Evolutionary conservation across 495 filamentous ascomycete genomes (phyloP), one percentile per base, ranked within the genome.

Genomic region (Penicillium canariense): DNA sequence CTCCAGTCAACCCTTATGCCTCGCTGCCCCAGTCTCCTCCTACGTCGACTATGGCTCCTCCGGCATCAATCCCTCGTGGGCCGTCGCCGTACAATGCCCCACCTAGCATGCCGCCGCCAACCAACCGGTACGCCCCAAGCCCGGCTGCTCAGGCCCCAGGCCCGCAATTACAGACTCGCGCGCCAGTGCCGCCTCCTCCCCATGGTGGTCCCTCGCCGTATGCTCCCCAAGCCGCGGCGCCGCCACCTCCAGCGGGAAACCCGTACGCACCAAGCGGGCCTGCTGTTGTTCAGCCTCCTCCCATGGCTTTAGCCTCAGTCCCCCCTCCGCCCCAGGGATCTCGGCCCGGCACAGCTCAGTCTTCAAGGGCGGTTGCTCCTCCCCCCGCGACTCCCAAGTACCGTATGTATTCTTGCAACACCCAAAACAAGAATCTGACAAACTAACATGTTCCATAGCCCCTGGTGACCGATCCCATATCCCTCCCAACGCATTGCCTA

Each of bases 401-500:
- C 64, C 92, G 88, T 78, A 73, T 76, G 85, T 80, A 15, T 12
- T 1, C 15, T 5, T 25, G 36, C 4, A 31, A 20, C n/a, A 0
- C n/a, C 14, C 8, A 42, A 6, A 2, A 8, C 5, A 22, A 42
- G 5, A 7, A 14, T 40, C 5, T 4, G 9, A 28, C 17, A 25
- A 35, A 56, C 44, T 66, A 15, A 66, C 47, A 23, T 18, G 42
- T 54, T 18, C n/a, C 54, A 18, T 20, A 87, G 85, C 86, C 9
- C 70, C 86, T 18, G 94, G 94, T 61, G 94, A 97, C 70, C 87
- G 92, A 34, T 88, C 89, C 12, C 91, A 97, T 65, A 96, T 97
- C 50, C 87, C 94, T 2, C 63, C 84, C 5, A 73, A 78, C 35
- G 89, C 93, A 28, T 80, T 83, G 60, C 85, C 86, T 48, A 76